Evolutionary conservation across 176 grass and related monocot genomes (phyloP).

Genomic region (Pharus latifolius): DNA sequence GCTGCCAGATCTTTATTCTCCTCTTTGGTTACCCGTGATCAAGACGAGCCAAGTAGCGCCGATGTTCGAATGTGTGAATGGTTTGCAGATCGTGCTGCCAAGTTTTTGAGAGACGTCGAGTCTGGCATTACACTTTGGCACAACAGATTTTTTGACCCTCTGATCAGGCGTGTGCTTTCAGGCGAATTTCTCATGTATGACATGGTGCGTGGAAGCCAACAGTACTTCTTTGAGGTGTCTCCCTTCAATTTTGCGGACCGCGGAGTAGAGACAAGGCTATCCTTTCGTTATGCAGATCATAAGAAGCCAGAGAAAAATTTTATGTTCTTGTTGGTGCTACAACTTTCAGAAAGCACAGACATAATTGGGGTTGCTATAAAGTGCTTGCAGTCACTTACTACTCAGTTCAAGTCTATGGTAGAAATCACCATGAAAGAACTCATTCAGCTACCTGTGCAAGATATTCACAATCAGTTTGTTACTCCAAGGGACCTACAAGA

Average conservation of each 20-base stretch:
- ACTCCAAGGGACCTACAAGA: too few relatives aligned
- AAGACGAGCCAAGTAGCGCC: too few relatives aligned
- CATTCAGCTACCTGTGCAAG: neutral
- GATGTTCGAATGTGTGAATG: neutral
- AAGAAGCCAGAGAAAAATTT: neutral
- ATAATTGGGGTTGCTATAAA: neutral
- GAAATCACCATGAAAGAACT: neutral
- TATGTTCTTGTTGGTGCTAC: neutral
- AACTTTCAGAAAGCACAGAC: neutral
- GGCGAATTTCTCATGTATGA: neutral
- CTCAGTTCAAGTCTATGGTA: neutral
- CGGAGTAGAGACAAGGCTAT: neutral
- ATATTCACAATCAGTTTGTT: neutral
- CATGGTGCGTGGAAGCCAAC: neutral
- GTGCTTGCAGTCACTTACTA: neutral
- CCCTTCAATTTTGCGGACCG: neutral
- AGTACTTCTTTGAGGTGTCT: neutral
- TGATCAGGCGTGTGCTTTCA: neutral
- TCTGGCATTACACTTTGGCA: neutral
- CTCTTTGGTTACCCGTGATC: too few relatives aligned
- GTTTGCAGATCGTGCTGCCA: neutral
- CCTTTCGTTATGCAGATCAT: neutral
- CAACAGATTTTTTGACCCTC: neutral
- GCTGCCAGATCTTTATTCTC: too few relatives aligned
- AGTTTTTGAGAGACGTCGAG: neutral